A percentile compares a stretch with the other conserved stretches of the same genome.
These are phyloP conservation scores for Spinellus fusiger DNA, from an alignment of 192 early-diverging fungal genomes.

Conservation along the genomic window DNA sequence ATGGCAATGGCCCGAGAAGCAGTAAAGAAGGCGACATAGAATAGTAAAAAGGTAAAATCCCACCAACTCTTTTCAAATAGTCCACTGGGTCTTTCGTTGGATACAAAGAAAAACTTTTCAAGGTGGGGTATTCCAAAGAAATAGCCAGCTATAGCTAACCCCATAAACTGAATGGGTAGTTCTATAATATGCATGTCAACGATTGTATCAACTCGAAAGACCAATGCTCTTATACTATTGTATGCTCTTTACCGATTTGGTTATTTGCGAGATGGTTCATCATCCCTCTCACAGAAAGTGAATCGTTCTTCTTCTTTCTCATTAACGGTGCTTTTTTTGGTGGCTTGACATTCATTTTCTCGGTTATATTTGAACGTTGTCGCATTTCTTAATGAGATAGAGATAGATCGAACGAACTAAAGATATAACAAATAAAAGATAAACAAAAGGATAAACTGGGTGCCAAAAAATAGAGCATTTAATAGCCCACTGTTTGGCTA, in stretches of 20 bases:
- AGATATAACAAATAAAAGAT: neutral
- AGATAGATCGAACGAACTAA: neutral
- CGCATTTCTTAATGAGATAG: neutral
- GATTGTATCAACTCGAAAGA: neutral
- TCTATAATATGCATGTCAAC: constrained; percentile 20
- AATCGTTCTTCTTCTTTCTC: neutral
- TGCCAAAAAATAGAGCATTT: too few relatives aligned
- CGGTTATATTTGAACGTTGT: neutral
- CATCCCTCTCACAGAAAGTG: constrained; percentile 3
- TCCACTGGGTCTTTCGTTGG: constrained; percentile 18
- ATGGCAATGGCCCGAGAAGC: constrained; percentile 51
- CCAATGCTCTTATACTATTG: neutral
- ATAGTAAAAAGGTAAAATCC: constrained; percentile 58
- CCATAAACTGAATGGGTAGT: constrained; percentile 34
- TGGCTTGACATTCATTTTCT: constrained; percentile 3
- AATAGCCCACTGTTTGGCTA: too few relatives aligned
- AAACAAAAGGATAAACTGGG: neutral
- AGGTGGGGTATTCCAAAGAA: constrained; percentile 27
- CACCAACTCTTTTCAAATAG: constrained; percentile 50
- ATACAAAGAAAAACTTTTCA: constrained; percentile 26
- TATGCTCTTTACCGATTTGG: constrained; percentile 31
- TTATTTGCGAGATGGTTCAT: constrained; percentile 27
- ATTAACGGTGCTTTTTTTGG: neutral
- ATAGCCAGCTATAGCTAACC: constrained; percentile 25
- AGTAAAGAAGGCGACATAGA: constrained; percentile 60